Conservation (phyloP, 495 filamentous ascomycete species). For the Aspergillus kassunensis region DNA sequence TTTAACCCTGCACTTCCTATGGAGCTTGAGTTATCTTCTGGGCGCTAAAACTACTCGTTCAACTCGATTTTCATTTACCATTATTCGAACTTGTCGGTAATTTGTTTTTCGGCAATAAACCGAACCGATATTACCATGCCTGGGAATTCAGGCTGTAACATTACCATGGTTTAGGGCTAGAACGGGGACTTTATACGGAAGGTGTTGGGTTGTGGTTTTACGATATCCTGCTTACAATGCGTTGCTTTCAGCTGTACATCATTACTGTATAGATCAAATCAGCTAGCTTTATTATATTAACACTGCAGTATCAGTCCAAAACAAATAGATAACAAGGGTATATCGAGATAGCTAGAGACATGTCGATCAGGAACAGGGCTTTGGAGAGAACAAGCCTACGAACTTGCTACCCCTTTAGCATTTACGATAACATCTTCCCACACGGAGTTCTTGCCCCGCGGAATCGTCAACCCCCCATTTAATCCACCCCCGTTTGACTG, state of each 20-base stretch:
- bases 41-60: background rate
- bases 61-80: background rate
- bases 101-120: background rate
- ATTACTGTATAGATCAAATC: background rate
- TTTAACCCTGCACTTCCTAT: conserved; percentile 23
- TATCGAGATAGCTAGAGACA: background rate
- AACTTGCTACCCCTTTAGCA: background rate
- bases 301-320: background rate
- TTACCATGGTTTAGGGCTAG: background rate
- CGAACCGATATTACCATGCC: background rate
- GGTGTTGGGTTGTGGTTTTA: background rate
- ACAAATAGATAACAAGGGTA: background rate
- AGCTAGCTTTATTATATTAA: too few species aligned
- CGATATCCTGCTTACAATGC: background rate
- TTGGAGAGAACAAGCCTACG: background rate
- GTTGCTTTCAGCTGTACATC: background rate
- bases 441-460: conserved; percentile 16
- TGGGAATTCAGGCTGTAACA: conserved; percentile 13
- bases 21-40: background rate
- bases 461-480: conserved; percentile 21
- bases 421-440: conserved; percentile 40
- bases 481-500: background rate
- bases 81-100: background rate
- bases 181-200: background rate
- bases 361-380: background rate